A percentile compares a stretch with the other conserved stretches of the same genome.
These are phyloP conservation scores for Teunomyces aglyptinius DNA, from an alignment of 805 yeast genomes.

Conservation along the genomic window DNA sequence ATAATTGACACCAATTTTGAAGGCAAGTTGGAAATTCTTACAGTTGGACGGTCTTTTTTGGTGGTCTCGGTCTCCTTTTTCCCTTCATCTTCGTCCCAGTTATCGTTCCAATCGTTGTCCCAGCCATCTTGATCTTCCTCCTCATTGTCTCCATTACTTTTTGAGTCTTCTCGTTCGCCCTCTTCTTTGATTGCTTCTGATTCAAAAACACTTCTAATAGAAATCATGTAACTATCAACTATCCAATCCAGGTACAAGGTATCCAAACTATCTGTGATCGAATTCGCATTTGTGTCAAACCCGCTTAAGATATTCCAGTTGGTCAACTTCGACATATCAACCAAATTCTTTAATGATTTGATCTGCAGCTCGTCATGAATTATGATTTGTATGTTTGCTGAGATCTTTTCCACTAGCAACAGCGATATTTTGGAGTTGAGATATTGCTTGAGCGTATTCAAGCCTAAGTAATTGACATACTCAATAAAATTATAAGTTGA, in stretches of 20 bases:
- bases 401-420: conserved; percentile 25
- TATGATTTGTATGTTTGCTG: conserved; percentile 27
- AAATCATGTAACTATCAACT: conserved; percentile 30
- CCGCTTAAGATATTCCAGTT: conserved; percentile 22
- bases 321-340: conserved; percentile 16
- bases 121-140: conserved; percentile 19
- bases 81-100: conserved; percentile 22
- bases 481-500: conserved; percentile 27
- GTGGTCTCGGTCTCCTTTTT: background rate
- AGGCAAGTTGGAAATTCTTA: conserved; percentile 23
- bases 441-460: conserved; percentile 21
- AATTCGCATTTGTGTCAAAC: conserved; percentile 4
- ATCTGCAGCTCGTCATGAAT: conserved; percentile 18
- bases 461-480: conserved; percentile 27
- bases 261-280: conserved; percentile 19
- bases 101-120: conserved; percentile 31
- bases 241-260: conserved; percentile 31
- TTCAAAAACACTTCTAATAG: conserved; percentile 17
- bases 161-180: background rate
- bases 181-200: conserved; percentile 4
- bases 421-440: conserved; percentile 29
- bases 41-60: background rate
- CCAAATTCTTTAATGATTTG: conserved; percentile 17
- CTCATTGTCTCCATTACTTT: background rate
- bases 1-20: conserved; percentile 19